A percentile compares a stretch with the other conserved stretches of the same genome.
These are phyloP conservation scores for Kingdonia uniflora DNA, from an alignment of 164 flowering plant genomes.

Conservation along the genomic window DNA sequence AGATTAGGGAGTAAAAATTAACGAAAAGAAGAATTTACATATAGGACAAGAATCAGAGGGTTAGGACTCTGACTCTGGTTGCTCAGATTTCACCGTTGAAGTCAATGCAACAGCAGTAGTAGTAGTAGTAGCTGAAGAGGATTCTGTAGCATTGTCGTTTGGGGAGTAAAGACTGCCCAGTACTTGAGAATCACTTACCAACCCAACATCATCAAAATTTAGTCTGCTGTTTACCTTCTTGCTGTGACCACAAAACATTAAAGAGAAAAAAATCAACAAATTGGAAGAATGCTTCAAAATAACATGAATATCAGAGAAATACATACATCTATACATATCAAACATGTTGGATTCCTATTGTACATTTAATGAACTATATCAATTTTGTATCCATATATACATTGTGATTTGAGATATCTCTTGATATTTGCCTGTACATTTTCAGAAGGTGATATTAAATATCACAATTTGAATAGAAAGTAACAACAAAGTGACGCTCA, in stretches of 20 bases:
- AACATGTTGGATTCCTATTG: too few species aligned
- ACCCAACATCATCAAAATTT: slow-evolving; percentile 66
- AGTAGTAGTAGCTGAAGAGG: slow-evolving; percentile 24
- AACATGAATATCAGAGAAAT: not conserved
- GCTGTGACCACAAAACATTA: slow-evolving; percentile 14
- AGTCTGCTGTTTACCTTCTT: slow-evolving; percentile 52
- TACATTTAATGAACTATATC: too few species aligned
- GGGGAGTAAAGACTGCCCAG: slow-evolving; percentile 60
- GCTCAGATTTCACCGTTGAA: slow-evolving; percentile 42
- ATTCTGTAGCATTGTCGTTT: slow-evolving; percentile 33
- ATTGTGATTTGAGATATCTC: too few species aligned
- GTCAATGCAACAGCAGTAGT: slow-evolving; percentile 4
- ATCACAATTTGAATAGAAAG: too few species aligned
- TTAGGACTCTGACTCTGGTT: slow-evolving; percentile 27
- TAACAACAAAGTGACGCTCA: too few species aligned
- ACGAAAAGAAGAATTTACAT: slow-evolving; percentile 14
- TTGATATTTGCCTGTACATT: too few species aligned
- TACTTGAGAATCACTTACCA: slow-evolving; percentile 74
- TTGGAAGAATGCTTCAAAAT: too few species aligned
- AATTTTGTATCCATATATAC: too few species aligned
- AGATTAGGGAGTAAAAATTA: slow-evolving; percentile 7
- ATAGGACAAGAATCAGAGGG: not conserved
- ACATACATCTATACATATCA: not conserved
- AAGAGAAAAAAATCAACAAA: slow-evolving; percentile 2
- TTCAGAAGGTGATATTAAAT: too few species aligned